These are phyloP conservation scores for Neofusicoccum umdonicola DNA, from an alignment of 2,329 filamentous ascomycete genomes.

Conservation along the genomic window DNA sequence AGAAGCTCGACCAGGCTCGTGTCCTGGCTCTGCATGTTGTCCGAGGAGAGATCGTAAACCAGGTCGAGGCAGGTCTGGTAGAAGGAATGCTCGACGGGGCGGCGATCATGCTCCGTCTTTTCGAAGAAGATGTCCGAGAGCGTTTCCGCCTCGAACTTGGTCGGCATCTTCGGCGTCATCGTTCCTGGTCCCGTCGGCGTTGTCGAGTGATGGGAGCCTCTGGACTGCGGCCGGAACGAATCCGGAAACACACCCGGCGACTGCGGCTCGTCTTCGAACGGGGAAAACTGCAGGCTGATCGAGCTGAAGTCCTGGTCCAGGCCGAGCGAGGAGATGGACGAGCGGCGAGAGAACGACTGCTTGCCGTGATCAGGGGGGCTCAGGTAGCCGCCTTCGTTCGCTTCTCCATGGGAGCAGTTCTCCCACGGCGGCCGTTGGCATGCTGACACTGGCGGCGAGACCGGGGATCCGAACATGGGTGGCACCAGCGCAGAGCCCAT, in stretches of 20 bases:
- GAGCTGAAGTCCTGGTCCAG: constrained; percentile 30
- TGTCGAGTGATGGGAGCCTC: constrained; percentile 31
- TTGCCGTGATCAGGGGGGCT: constrained; percentile 25
- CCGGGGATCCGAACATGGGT: constrained; percentile 22
- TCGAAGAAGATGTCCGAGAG: constrained; percentile 34
- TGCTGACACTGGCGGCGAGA: constrained; percentile 27
- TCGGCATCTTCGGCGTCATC: constrained; percentile 29
- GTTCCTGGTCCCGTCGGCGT: constrained; percentile 25
- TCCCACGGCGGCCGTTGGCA: constrained; percentile 35
- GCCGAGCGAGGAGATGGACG: constrained; percentile 33
- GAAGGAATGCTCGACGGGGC: constrained; percentile 1
- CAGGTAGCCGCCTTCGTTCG: constrained; percentile 20
- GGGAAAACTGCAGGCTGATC: constrained; percentile 27
- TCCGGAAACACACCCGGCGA: constrained; percentile 22
- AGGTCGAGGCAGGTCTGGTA: background rate
- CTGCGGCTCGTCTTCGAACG: constrained; percentile 29
- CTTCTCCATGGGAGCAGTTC: constrained; percentile 30
- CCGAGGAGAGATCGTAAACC: background rate
- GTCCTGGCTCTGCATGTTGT: background rate
- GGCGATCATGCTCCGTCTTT: constrained; percentile 24
- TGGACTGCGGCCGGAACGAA: constrained; percentile 28
- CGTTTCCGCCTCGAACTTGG: constrained; percentile 37
- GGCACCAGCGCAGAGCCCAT: constrained; percentile 24
- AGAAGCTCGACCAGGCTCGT: background rate
- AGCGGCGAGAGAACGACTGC: constrained; percentile 28